Evolutionary conservation across 2,329 filamentous ascomycete genomes (phyloP), one percentile per base, ranked within the genome.

Genomic region (Rhinocladiella similis): DNA sequence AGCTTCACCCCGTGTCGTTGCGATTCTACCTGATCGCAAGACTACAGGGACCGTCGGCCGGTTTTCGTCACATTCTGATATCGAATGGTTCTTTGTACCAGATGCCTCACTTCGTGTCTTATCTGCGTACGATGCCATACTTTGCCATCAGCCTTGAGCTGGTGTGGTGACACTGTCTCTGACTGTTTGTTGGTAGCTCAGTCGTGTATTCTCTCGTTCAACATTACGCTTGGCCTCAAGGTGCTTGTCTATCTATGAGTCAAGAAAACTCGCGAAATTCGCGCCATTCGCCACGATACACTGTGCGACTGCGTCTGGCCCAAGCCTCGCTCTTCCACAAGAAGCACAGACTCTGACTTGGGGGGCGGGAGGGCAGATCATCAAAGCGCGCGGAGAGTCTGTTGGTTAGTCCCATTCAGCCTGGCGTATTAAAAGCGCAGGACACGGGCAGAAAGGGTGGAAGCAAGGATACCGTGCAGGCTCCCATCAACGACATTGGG

Each of bases 211-310:
- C 18, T 5, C 9, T 9, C 20, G 3, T 19, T 4, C 43, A 22
- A 27, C 22, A 48, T 42, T 33, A 25, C 29, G n/a, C 46, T 47
- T 47, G 55, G 50, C 3, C n/a, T 33, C 19, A 41, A 16, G 33
- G 12, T n/a, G 25, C 20, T n/a, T 42, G 38, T 47, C 38, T 57
- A 57, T 53, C 50, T 22, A 47, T 57, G 50, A 57, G 48, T 50
- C 43, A 53, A 4, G 10, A 42, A 18, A 57, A 53, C 36, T 47
- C 19, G 12, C 27, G 25, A 18, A 57, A 53, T 42, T 47, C 19
- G 12, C 27, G 25, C 50, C 39, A 53, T 50, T 57, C 50, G 55
- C 22, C 48, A 22, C 50, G 54, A 57, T 53, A 53, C 42, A 50
- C 39, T 47, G 36, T 33, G 45, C 39, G 25, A 39, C 27, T 25